Percentiles rank a stretch among this genome's conserved stretches.
These are phyloP conservation scores for Nemania diffusa DNA, from an alignment of 2,329 filamentous ascomycete species.

Conservation along the genomic window DNA sequence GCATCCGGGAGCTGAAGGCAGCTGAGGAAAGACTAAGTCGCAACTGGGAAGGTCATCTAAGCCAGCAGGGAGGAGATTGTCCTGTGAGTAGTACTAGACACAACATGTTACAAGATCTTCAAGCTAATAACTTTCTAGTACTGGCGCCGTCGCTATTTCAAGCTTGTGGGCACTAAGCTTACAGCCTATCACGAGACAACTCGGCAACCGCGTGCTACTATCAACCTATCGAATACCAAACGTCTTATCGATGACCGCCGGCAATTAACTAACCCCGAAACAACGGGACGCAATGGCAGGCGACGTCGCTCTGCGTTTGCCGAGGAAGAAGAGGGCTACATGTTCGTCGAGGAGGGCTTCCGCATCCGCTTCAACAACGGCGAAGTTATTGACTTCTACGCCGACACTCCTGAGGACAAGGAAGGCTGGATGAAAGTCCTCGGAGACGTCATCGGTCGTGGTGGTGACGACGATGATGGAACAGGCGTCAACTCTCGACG, in stretches of 20 bases:
- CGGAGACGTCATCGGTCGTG: conserved; percentile 72
- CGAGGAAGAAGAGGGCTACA: conserved; percentile 98
- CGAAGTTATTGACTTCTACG: conserved; percentile 98
- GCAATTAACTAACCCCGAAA: conserved; percentile 84
- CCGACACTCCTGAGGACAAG: conserved; percentile 87
- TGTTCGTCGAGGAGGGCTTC: conserved; percentile 99
- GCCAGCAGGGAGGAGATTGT: conserved; percentile 97
- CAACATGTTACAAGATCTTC: not conserved
- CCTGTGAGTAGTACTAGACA: conserved; percentile 73
- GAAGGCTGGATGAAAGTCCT: conserved; percentile 95
- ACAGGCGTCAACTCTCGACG: conserved; percentile 56
- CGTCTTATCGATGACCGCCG: conserved; percentile 93
- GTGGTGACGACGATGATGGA: conserved; percentile 62
- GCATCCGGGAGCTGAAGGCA: conserved; percentile 90
- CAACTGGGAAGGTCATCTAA: conserved; percentile 88
- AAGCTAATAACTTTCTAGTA: conserved; percentile 69
- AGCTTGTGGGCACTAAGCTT: conserved; percentile 87
- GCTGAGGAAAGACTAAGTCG: conserved; percentile 83
- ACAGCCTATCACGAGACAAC: conserved; percentile 97
- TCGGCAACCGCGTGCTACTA: conserved; percentile 92
- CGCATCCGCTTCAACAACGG: conserved; percentile 98
- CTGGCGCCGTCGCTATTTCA: conserved; percentile 98
- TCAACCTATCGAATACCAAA: conserved; percentile 92
- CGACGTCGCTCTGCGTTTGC: conserved; percentile 95
- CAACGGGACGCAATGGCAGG: conserved; percentile 77